A percentile compares a stretch with the other conserved stretches of the same genome.
These are phyloP conservation scores for Adenanthera pavonina DNA, from an alignment of 306 rosid genomes.

Conservation along the genomic window DNA sequence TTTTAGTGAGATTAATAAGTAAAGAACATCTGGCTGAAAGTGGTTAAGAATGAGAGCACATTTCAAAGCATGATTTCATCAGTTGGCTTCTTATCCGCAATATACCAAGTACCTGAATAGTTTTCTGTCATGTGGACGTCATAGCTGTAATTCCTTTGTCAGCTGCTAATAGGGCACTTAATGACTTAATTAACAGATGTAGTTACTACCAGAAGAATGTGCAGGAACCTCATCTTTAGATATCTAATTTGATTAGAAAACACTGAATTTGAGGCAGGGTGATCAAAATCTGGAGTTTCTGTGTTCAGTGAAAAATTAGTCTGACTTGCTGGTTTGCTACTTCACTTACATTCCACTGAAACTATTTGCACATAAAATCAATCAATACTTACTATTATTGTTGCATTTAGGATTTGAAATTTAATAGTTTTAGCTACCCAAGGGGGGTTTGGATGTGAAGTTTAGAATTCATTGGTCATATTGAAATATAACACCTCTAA, in stretches of 20 bases:
- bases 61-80: slow-evolving; percentile 10
- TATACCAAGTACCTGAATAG: neutral
- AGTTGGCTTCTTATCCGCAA: slow-evolving; percentile 5
- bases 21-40: neutral
- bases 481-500: too few relatives aligned
- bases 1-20: neutral
- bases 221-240: neutral
- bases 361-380: neutral
- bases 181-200: neutral
- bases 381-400: neutral
- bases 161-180: neutral
- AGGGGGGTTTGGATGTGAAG: neutral
- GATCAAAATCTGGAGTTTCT: slow-evolving; percentile 16
- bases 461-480: too few relatives aligned
- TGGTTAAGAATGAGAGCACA: neutral
- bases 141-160: neutral
- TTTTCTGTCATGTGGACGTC: neutral
- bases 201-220: slow-evolving; percentile 3
- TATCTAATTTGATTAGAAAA: neutral
- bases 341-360: neutral
- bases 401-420: neutral
- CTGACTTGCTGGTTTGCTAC: neutral
- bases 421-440: neutral
- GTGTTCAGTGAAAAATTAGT: neutral
- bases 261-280: neutral